A percentile compares a stretch with the other conserved stretches of the same genome.
Conservation (phyloP, 768 basidiomycete genomes). For the Porphyrellus cyaneotinctus region DNA sequence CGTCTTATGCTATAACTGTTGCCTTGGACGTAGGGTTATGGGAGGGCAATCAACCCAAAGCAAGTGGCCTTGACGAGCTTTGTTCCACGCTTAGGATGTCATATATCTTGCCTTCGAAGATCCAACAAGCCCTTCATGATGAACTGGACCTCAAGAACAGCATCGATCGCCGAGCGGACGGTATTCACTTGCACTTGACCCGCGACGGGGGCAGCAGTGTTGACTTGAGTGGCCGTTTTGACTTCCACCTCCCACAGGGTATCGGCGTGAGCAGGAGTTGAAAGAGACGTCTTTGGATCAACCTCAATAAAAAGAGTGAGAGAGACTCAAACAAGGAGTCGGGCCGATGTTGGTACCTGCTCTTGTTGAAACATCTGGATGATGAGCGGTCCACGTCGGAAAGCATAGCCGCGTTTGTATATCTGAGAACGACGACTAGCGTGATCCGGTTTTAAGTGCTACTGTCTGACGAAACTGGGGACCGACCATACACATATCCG, state of each 20-base stretch:
- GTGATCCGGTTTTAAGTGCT: constrained; percentile 1
- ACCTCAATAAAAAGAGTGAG: constrained; percentile 41
- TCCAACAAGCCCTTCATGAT: constrained; percentile 84
- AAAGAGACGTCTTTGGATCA: constrained; percentile 69
- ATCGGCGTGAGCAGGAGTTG: constrained; percentile 72
- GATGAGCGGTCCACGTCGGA: constrained; percentile 63
- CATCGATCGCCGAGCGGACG: constrained; percentile 63
- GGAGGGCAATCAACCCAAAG: no score
- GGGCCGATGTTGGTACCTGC: constrained; percentile 43
- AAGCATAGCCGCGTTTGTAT: constrained; percentile 78
- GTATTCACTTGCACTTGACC: constrained; percentile 58
- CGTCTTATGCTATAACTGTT: no score
- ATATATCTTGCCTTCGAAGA: constrained; percentile 70
- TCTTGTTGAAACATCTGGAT: constrained; percentile 87
- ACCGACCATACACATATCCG: constrained; percentile 59
- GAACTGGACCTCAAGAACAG: constrained; percentile 74
- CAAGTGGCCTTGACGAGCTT: neutral
- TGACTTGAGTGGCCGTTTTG: constrained; percentile 73
- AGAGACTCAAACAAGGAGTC: neutral
- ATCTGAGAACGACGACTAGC: constrained; percentile 65
- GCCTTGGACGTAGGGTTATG: no score
- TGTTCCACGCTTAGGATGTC: constrained; percentile 3
- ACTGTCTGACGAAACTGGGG: neutral
- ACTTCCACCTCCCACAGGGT: constrained; percentile 88
- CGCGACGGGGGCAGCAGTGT: constrained; percentile 46